Percentiles rank a stretch among this genome's conserved stretches.
phyloP scores from a whole-genome alignment of 2,329 filamentous ascomycete genomes.

The Didymella segeticola region DNA sequence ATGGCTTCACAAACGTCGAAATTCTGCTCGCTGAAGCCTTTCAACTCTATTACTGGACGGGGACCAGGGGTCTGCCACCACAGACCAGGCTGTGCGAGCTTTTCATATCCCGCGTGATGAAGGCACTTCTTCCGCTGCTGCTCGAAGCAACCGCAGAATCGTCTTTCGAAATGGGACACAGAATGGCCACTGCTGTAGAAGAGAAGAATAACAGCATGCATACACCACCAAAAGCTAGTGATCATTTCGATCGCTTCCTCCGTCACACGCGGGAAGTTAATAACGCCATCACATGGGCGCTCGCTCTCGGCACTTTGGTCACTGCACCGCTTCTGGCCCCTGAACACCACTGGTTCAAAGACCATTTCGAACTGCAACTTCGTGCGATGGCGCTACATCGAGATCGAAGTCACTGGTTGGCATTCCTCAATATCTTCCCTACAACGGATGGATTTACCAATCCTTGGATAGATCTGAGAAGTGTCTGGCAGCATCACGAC shows the following conservation, averaged over 20 bases:
- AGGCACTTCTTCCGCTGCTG: constrained; percentile 23
- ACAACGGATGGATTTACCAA: constrained; percentile 16
- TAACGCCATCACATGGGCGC: constrained; percentile 26
- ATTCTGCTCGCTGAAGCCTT: constrained; percentile 25
- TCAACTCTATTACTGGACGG: constrained; percentile 29
- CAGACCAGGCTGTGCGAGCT: constrained; percentile 28
- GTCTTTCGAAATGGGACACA: not conserved
- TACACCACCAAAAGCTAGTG: not conserved
- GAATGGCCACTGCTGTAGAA: not conserved
- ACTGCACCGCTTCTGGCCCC: constrained; percentile 17
- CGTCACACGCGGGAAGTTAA: constrained; percentile 13
- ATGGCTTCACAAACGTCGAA: constrained; percentile 21
- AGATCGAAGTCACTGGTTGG: constrained; percentile 6
- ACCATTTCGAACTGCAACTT: constrained; percentile 20
- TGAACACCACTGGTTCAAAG: constrained; percentile 27
- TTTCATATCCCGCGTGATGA: constrained; percentile 24
- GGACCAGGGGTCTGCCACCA: constrained; percentile 21
- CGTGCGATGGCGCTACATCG: constrained; percentile 16
- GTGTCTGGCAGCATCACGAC: constrained; percentile 6
- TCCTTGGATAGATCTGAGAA: constrained; percentile 17
- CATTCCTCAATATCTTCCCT: constrained; percentile 20
- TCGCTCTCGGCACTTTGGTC: constrained; percentile 27
- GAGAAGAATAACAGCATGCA: not conserved
- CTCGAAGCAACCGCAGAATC: constrained; percentile 15
- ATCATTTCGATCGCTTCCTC: constrained; percentile 7